Conservation (phyloP, 2,329 filamentous ascomycete species). For the Ophiostoma pallidulum region DNA sequence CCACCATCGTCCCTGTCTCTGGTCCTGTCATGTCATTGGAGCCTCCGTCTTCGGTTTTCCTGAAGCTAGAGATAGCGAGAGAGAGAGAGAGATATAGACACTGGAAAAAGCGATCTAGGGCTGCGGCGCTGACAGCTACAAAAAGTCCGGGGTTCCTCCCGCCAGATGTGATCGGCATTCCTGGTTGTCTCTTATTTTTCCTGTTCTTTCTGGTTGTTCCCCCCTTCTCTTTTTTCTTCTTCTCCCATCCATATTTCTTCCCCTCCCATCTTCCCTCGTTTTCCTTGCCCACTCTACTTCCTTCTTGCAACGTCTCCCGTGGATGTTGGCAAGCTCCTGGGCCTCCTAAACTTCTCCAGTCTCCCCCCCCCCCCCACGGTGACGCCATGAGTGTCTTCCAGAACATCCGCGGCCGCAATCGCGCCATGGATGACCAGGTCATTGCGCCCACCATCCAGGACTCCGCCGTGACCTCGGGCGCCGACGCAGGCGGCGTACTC, state of each 20-base stretch:
- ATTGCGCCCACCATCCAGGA: background rate
- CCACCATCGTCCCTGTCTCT: too few relatives aligned
- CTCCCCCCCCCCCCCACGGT: too few relatives aligned
- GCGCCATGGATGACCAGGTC: conserved; percentile 1
- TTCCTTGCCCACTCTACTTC: too few relatives aligned
- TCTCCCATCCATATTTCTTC: background rate
- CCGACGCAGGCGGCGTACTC: background rate
- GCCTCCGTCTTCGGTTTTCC: too few relatives aligned
- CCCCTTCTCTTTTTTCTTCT: background rate
- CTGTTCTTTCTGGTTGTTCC: background rate
- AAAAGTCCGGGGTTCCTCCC: background rate
- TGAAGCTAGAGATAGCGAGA: too few relatives aligned
- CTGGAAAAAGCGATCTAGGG: too few relatives aligned
- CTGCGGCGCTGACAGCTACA: background rate
- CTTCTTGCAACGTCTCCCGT: too few relatives aligned
- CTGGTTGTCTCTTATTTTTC: background rate
- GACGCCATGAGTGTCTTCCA: conserved; percentile 11
- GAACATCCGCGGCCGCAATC: conserved; percentile 6
- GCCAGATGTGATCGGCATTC: conserved; percentile 1
- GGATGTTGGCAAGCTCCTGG: background rate
- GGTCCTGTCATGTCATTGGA: too few relatives aligned
- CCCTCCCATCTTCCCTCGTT: background rate
- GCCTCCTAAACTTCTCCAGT: too few relatives aligned
- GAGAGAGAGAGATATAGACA: too few relatives aligned
- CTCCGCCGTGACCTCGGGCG: background rate